Base-by-base conservation (phyloP, 805 yeast genomes). In the Dipodascus albidus region DNA sequence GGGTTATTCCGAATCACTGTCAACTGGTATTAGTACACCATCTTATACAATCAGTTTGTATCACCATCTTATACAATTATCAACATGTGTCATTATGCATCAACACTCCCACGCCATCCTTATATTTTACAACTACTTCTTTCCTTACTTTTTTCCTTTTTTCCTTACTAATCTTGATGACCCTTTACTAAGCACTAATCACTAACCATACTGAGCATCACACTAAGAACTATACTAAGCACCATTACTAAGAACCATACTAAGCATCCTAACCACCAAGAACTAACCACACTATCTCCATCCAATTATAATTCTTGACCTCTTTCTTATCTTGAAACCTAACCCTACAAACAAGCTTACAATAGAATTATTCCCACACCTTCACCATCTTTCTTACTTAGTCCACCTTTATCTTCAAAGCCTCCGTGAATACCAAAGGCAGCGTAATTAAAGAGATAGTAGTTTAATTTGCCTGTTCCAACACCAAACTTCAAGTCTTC, bases 381-480 rank as follows among this genome's bases (percentile, higher is more conserved):
- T 35, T 93, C 78, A 6, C 90, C 95, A 68, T 96, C 88, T 51
- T 83, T 74, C 49, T 70, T 71, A 23, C 76, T 77, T 15, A 70
- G 64, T 51, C 79, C 80, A 33, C 76, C 70, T 49, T 77, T 72
- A 9, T 73, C 68, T 55, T 79, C 81, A 23, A 87, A 69, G 3
- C 99, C 99, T 35, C 97, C 96, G 54, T 74, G 70, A 48, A 93
- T 78, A 2, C 88, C 89, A 69, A 80, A 80, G 2, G 95, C 83
- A 64, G 76, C 82, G 74, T 89, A 93, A 69, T 93, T 93, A 77
- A 93, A 93, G 58, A 93, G 71, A 66, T 93, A 93, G 69, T 85
- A 93, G 69, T 93, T 86, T 64, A 93, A 76, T 64, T 79, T 78
- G 0, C 99, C 99, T 67, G 91, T 98, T 48, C 99, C 99, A 50